Evolutionary conservation across 2,329 filamentous ascomycete species (phyloP).

Genomic region (Diplodia sapinea): DNA sequence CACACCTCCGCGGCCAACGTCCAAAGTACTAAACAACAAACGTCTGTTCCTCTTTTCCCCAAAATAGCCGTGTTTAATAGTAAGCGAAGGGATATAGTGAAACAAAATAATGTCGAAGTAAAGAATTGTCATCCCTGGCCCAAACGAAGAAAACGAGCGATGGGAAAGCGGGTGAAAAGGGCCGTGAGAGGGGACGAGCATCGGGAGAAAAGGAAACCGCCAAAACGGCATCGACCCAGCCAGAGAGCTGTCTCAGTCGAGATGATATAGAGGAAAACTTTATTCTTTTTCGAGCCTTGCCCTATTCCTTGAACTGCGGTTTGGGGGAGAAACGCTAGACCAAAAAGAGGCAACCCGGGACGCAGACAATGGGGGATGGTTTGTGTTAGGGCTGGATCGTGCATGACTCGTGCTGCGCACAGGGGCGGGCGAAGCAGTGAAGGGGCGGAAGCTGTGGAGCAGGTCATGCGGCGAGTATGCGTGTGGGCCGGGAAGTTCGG

Average conservation of each 20-base stretch:
- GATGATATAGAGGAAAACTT: not conserved
- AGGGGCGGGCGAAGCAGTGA: not conserved
- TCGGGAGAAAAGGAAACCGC: not conserved
- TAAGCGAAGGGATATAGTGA: slow-evolving; percentile 24
- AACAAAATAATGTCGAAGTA: not conserved
- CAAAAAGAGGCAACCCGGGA: not conserved
- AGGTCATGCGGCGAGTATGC: slow-evolving; percentile 5
- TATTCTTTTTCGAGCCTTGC: slow-evolving; percentile 5
- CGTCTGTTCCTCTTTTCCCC: not conserved
- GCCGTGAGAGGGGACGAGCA: not conserved
- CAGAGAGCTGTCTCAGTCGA: not conserved
- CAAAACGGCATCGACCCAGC: not conserved
- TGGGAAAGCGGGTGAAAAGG: not conserved
- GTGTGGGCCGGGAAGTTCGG: not conserved
- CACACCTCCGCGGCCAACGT: not conserved
- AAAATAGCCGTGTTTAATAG: not conserved
- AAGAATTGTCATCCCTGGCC: not conserved
- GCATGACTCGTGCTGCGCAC: not conserved
- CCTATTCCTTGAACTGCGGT: slow-evolving; percentile 3
- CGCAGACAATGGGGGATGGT: not conserved
- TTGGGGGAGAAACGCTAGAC: not conserved
- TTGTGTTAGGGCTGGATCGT: not conserved
- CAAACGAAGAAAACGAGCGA: not conserved
- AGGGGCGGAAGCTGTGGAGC: not conserved
- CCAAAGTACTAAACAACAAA: not conserved